phyloP scores from a whole-genome alignment of 345 rosid genomes.

The Citrus medica region DNA sequence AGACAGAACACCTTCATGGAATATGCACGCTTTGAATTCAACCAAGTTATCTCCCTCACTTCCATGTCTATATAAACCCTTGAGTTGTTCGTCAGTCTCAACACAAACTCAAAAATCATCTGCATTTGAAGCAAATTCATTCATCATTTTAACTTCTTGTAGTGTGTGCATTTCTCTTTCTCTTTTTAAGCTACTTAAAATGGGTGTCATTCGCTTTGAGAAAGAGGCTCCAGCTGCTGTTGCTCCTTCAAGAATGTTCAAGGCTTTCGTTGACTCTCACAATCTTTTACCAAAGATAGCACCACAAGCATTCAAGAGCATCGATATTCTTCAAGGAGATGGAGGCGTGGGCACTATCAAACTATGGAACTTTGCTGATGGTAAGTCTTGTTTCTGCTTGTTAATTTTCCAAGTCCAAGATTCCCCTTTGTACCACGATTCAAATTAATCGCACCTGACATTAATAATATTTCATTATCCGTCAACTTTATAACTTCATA shows the following conservation, averaged over 20 bases:
- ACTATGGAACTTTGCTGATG: slow-evolving; percentile 28
- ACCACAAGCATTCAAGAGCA: slow-evolving; percentile 22
- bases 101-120: not conserved
- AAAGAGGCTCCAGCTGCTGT: not conserved
- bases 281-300: slow-evolving; percentile 19
- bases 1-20: no score
- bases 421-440: no score
- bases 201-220: slow-evolving; percentile 9
- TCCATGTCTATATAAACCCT: not conserved
- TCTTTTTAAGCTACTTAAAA: not conserved
- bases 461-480: no score
- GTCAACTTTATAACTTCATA: no score
- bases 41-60: not conserved
- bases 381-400: not conserved
- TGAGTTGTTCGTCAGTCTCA: not conserved
- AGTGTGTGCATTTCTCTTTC: not conserved
- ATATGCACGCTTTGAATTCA: no score
- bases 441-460: no score
- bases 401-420: not conserved
- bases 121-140: not conserved
- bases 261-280: slow-evolving; percentile 8
- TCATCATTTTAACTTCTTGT: not conserved
- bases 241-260: not conserved
- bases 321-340: slow-evolving; percentile 25
- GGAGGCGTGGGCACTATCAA: slow-evolving; percentile 36